Evolutionary conservation across 768 basidiomycete genomes (phyloP).

Genomic region (Kwoniella shandongensis): DNA sequence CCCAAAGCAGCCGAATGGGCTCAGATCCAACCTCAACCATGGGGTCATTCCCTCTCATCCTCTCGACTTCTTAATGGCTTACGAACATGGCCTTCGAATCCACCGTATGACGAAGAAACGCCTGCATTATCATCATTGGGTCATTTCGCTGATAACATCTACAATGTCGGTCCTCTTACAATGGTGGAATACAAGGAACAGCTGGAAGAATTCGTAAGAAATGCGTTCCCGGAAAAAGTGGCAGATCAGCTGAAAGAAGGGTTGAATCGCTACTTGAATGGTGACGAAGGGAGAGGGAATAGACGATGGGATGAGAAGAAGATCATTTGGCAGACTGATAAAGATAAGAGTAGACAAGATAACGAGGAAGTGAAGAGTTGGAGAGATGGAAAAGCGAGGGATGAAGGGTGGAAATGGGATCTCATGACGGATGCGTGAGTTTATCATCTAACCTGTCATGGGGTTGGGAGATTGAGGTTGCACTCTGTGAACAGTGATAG

Average conservation of each 20-base stretch:
- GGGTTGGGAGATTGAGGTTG: too few relatives aligned
- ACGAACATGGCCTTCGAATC: constrained; percentile 29
- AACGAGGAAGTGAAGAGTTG: constrained; percentile 30
- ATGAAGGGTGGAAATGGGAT: constrained; percentile 48
- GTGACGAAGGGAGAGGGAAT: constrained; percentile 2
- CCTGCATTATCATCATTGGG: constrained; percentile 36
- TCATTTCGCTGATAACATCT: constrained; percentile 38
- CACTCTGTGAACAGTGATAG: too few relatives aligned
- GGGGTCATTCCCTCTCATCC: constrained; percentile 32
- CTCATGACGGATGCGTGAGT: constrained; percentile 47
- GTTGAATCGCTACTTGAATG: constrained; percentile 20
- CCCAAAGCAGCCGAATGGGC: constrained; percentile 15
- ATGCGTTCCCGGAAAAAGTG: constrained; percentile 28
- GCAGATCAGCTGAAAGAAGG: constrained; percentile 10
- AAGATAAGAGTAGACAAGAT: constrained; percentile 18
- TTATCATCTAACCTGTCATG: too few relatives aligned
- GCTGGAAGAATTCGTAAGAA: constrained; percentile 26
- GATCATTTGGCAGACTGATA: constrained; percentile 51
- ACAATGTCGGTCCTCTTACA: constrained; percentile 27
- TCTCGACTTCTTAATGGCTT: constrained; percentile 26
- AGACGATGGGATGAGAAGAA: constrained; percentile 34
- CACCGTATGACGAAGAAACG: constrained; percentile 7
- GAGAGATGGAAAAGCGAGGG: constrained; percentile 32
- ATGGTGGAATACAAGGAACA: constrained; percentile 15
- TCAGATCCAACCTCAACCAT: constrained; percentile 14